These are phyloP conservation scores for Fusarium foetens DNA, from an alignment of 2,329 filamentous ascomycete species.

Conservation along the genomic window DNA sequence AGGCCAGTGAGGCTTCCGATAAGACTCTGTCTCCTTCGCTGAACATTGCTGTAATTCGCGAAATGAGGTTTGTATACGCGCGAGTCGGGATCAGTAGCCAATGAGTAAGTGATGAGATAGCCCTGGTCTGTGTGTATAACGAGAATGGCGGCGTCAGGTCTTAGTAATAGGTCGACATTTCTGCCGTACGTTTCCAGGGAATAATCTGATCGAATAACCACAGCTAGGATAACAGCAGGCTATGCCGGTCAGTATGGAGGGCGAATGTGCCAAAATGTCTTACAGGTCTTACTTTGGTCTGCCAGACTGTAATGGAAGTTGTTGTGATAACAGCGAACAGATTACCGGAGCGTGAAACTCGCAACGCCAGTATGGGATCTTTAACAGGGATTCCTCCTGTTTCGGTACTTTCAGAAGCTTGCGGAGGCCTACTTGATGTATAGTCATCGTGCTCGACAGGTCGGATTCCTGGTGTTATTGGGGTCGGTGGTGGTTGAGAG, in stretches of 20 bases:
- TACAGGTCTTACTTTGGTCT: constrained; percentile 78
- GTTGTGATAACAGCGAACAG: constrained; percentile 87
- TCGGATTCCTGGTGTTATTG: constrained; percentile 66
- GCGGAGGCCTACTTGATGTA: constrained; percentile 36
- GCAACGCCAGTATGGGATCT: constrained; percentile 78
- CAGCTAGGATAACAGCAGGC: constrained; percentile 89
- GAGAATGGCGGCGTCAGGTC: constrained; percentile 91
- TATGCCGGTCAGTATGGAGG: constrained; percentile 51
- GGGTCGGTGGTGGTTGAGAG: constrained; percentile 55
- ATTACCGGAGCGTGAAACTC: constrained; percentile 81
- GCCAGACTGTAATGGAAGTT: constrained; percentile 92
- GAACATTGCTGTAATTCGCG: constrained; percentile 71
- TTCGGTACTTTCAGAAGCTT: constrained; percentile 43
- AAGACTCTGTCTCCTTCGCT: constrained; percentile 70
- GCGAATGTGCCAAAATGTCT: not conserved
- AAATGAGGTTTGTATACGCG: constrained; percentile 89
- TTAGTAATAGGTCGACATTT: constrained; percentile 85
- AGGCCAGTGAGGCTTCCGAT: constrained; percentile 65
- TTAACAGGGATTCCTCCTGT: constrained; percentile 56
- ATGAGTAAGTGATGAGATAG: constrained; percentile 93
- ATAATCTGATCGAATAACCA: constrained; percentile 81
- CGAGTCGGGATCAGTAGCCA: constrained; percentile 84
- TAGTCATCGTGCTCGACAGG: constrained; percentile 66
- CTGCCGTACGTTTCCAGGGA: constrained; percentile 86
- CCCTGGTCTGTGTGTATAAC: constrained; percentile 88